These are phyloP conservation scores for Saccharomyces hybrid DNA, from an alignment of 1,139 yeast species.

Conservation along the genomic window DNA sequence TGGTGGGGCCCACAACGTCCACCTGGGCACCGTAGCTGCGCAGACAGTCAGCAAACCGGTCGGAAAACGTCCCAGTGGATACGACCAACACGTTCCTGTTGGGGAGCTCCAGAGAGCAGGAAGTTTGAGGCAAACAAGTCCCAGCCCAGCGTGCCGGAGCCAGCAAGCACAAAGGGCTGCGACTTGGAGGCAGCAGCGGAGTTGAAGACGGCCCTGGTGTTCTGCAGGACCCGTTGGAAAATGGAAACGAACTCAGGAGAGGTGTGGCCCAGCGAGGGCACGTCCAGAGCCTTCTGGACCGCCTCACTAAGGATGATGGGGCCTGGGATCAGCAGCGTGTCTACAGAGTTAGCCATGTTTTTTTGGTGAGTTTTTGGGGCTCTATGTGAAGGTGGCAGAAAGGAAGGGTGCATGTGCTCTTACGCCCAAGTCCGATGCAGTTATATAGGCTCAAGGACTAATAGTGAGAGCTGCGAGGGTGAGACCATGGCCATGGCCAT, in stretches of 20 bases:
- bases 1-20: slow-evolving; percentile 47
- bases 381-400: neutral
- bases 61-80: slow-evolving; percentile 90
- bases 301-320: slow-evolving; percentile 83
- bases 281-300: slow-evolving; percentile 75
- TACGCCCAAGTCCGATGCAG: neutral
- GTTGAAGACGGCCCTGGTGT: slow-evolving; percentile 67
- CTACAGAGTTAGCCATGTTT: slow-evolving; percentile 7
- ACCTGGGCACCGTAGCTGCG: slow-evolving; percentile 67
- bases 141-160: slow-evolving; percentile 96
- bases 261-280: slow-evolving; percentile 84
- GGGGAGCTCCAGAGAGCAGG: slow-evolving; percentile 31
- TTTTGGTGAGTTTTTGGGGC: neutral
- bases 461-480: neutral
- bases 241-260: slow-evolving; percentile 77
- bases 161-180: slow-evolving; percentile 77
- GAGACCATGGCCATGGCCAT: neutral
- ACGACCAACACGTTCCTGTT: slow-evolving; percentile 57
- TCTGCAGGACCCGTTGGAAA: slow-evolving; percentile 60
- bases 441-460: neutral
- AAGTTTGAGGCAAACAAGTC: slow-evolving; percentile 79
- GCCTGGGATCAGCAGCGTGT: slow-evolving; percentile 72
- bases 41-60: slow-evolving; percentile 75
- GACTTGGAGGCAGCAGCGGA: slow-evolving; percentile 40
- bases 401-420: slow-evolving; percentile 1